Evolutionary conservation across 2,329 filamentous ascomycete genomes (phyloP).

Genomic region (Dactylellina parvicollis): DNA sequence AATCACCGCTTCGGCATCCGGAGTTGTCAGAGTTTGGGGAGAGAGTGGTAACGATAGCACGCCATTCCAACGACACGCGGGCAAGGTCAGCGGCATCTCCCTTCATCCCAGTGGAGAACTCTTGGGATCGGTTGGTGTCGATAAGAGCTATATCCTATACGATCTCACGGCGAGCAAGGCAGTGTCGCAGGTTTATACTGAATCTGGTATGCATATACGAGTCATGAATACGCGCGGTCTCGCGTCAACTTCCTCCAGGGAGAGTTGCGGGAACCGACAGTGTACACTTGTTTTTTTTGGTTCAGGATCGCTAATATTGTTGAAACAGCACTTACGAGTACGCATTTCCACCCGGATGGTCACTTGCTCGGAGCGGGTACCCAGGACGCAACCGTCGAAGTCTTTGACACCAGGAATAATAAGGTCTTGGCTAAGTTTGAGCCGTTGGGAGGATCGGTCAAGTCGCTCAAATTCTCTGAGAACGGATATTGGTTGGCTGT

Average conservation of each 20-base stretch:
- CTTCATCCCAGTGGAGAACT: constrained; percentile 85
- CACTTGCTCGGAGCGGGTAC: constrained; percentile 88
- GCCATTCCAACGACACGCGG: constrained; percentile 82
- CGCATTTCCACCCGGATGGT: constrained; percentile 95
- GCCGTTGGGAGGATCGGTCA: constrained; percentile 73
- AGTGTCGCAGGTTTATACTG: constrained; percentile 80
- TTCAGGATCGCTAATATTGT: constrained; percentile 33
- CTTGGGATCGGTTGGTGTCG: constrained; percentile 84
- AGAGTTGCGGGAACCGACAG: too few relatives aligned
- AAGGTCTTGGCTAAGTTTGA: constrained; percentile 79
- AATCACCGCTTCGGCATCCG: constrained; percentile 77
- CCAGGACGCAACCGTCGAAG: constrained; percentile 80
- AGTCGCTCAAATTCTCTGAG: constrained; percentile 86
- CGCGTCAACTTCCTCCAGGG: too few relatives aligned
- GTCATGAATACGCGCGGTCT: too few relatives aligned
- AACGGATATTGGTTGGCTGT: constrained; percentile 97
- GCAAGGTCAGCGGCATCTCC: constrained; percentile 78
- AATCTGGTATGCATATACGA: constrained; percentile 73
- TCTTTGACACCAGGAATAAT: constrained; percentile 86
- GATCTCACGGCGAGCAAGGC: constrained; percentile 75
- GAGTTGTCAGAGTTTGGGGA: constrained; percentile 79
- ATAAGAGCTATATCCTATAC: constrained; percentile 93
- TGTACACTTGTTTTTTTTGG: not conserved
- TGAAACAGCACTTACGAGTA: constrained; percentile 67
- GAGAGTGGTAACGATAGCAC: constrained; percentile 75